Base-by-base conservation (phyloP, 73 alveolate species). In the Paramecium pentaurelia region DNA sequence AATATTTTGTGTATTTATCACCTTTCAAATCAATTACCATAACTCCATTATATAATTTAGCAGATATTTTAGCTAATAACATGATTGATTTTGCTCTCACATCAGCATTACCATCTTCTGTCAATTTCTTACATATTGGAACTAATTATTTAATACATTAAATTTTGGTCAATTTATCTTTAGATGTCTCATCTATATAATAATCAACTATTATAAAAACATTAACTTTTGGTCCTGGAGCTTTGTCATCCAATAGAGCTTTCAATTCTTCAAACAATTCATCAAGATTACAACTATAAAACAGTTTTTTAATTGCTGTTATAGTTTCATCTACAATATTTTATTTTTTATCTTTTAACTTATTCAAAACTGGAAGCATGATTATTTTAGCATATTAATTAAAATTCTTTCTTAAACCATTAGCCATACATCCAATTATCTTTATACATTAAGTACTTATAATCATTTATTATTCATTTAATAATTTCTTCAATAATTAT, bases 91-190 rank as follows among this genome's bases (percentile, higher is more conserved):
- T 75, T 5, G 42, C 32, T 40, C 88, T 75, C 22, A 75, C 88
- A 40, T 75, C 88, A 34, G 64, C 30, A 75, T 75, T 75, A 22
- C 88, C 88, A 75, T 75, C 88, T 34, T 75, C 88, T 40, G 49
- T 11, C 16, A 37, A 36, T 27, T 37, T 75, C 60, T 75, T 75
- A 34, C 37, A 37, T 0, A 75, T 32, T 12, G 60, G 36, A 11
- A 75, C 6, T 12, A 75, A 37, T 75, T 34, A 37, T 75, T 75
- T 75, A 10, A 75, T 34, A 36, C 60, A n/a, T 37, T 34, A 22
- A n/a, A 75, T 28, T 37, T 75, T 75, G 6, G 16, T 10, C 37
- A 75, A 16, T 75, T 37, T 75, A 14, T 75, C 88, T 11, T 36
- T 30, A 10, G 88, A 27, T 0, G 20, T 34, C 4, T 75, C 60